Base-by-base conservation (phyloP, 192 early-diverging fungal genomes). In the Backusella psychrophila region DNA sequence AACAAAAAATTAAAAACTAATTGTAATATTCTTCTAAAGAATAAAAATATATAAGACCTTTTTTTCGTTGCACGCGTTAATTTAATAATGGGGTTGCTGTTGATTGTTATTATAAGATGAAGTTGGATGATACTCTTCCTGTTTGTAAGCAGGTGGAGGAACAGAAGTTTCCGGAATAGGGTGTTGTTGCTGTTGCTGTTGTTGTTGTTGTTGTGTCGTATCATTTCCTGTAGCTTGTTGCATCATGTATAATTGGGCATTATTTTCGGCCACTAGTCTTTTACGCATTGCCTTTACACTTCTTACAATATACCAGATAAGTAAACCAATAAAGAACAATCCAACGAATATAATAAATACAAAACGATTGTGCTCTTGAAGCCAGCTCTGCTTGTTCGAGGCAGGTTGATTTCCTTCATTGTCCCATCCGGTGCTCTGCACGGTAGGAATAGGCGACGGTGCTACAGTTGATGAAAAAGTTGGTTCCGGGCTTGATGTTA, bases 291-390 rank as follows among this genome's bases (percentile, higher is more conserved):
- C 71, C 29, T 73, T 73, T 35, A 73, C 33, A 49, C 72, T 74
- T 23, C 41, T 46, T 6, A 75, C 70, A 29, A 81, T 72, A 66
- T 81, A 81, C 49, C 68, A 81, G 23, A 78, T 49, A 21, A 81
- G 29, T 17, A 78, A 15, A 29, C 59, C 73, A 5, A 63, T 2
- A 14, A 78, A 14, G 2, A 81, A n/a, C 14, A 74, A 19, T 5
- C 80, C 80, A 29, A 81, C 67, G n/a, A 81, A 70, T 29, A 81
- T 53, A 8, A 81, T 49, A 75, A 81, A 81, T 53, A 81, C 76
- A 74, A 74, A 81, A 49, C 80, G 72, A 39, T 77, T 77, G 49
- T 81, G 59, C 21, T 81, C 56, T 63, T 66, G 66, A 6, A 81
- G 76, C 80, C 80, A 81, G 59, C 73, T 81, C 39, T 75, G 29